Evolutionary conservation across 305 asterid species (phyloP), one percentile per base, ranked within the genome.

Genomic region (Nicotiana rustica): DNA sequence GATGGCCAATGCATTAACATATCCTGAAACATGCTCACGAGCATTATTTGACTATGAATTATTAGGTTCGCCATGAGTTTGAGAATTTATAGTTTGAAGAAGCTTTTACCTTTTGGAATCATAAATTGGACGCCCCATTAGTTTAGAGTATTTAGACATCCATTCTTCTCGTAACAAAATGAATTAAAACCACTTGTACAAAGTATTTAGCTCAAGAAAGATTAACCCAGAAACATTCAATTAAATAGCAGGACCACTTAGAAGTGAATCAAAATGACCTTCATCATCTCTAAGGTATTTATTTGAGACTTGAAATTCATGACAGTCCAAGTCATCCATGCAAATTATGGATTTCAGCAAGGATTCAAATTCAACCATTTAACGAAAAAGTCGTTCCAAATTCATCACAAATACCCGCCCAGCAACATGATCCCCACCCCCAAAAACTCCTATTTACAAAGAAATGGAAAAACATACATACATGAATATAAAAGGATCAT

Each of bases 221-320:
- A 35, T 67, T 35, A 67, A 67, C n/a, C 29, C 52, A 67, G 75
- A 67, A 67, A 3, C 14, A 67, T 35, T 67, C 75, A 35, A 67
- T 67, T 67, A 35, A 35, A 67, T 67, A 35, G 12, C 75, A 35
- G 25, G 52, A 67, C 29, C 2, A 6, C 14, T 35, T 67, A 41
- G 25, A 67, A 67, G 75, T 17, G 8, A 1, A 67, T 35, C 29
- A 35, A 67, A 67, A 17, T 15, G n/a, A 67, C 25, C 71, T 65
- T 31, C 52, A 35, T 21, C 52, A 17, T 67, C 75, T 67, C 44
- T 17, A 35, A 35, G 52, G 52, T 67, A 35, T 35, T 67, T 67
- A 67, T 67, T 67, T 67, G 52, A 67, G 29, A 67, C 8, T 10
- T 67, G 73, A 67, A 67, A 67, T 67, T n/a, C 29, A 67, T 69